These are phyloP conservation scores for Paramecium octaurelia DNA, from an alignment of 73 alveolate species.

Conservation along the genomic window DNA sequence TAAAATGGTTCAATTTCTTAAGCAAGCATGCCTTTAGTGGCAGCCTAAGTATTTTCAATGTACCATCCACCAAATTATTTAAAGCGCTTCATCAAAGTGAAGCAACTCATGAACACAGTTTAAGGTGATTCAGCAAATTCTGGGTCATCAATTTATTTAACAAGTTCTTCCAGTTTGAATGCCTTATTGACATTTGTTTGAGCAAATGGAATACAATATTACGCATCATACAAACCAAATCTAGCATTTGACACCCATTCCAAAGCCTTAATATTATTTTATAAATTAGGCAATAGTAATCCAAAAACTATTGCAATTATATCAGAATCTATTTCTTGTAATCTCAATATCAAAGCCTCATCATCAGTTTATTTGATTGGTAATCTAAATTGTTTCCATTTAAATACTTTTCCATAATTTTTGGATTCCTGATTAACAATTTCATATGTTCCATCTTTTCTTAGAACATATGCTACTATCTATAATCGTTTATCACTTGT, in stretches of 20 bases:
- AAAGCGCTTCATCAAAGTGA: not conserved
- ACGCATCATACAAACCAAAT: slow-evolving; percentile 37
- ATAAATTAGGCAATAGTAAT: not conserved
- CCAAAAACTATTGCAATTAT: not conserved
- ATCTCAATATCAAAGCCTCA: not conserved
- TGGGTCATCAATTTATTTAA: slow-evolving; percentile 18
- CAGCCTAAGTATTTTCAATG: not conserved
- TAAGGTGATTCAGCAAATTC: slow-evolving; percentile 29
- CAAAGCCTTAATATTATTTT: slow-evolving; percentile 27
- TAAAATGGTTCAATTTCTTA: slow-evolving; percentile 3
- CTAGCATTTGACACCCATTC: slow-evolving; percentile 41
- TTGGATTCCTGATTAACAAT: not conserved
- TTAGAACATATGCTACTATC: not conserved
- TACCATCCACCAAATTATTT: slow-evolving; percentile 45
- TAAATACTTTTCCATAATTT: not conserved
- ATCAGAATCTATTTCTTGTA: not conserved
- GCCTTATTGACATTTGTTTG: not conserved
- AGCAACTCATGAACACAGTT: slow-evolving; percentile 21
- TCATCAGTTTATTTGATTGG: slow-evolving; percentile 15
- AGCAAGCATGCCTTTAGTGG: not conserved
- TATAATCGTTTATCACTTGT: slow-evolving; percentile 32
- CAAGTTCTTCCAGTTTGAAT: slow-evolving; percentile 1
- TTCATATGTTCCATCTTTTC: slow-evolving; percentile 50
- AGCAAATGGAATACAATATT: slow-evolving; percentile 42
- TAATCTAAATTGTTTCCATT: slow-evolving; percentile 21